Evolutionary conservation across 169 alveolate genomes (phyloP).

Genomic region (Cryptosporidium sp.): DNA sequence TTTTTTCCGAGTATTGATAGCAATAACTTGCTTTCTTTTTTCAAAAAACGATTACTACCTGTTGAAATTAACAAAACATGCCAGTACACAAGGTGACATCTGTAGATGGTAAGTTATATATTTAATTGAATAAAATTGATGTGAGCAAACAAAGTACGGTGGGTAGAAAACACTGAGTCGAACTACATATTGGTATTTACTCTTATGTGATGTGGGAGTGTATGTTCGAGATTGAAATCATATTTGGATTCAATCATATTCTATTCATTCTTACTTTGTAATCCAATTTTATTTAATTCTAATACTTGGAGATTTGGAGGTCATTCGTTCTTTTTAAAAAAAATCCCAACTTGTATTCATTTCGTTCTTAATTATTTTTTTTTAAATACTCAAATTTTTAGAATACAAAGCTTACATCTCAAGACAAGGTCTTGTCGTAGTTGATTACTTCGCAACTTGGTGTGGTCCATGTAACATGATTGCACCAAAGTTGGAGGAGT

Average conservation of each 20-base stretch:
- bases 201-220: no score
- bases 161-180: not conserved
- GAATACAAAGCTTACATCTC: constrained; percentile 39
- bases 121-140: not conserved
- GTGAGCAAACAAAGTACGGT: not conserved
- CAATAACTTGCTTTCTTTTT: not conserved
- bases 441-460: constrained; percentile 85
- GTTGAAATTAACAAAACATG: not conserved
- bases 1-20: no score
- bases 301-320: no score
- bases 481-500: constrained; percentile 79
- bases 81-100: constrained; percentile 42
- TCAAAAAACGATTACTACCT: no score
- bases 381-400: not conserved
- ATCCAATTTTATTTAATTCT: not conserved
- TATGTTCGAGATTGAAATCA: no score
- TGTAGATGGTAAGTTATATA: constrained; percentile 19
- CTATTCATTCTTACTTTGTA: not conserved
- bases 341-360: not conserved
- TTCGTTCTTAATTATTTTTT: not conserved
- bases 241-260: no score
- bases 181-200: not conserved
- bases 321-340: no score
- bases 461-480: constrained; percentile 84
- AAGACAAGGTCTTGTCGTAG: constrained; percentile 77